A percentile compares a stretch with the other conserved stretches of the same genome.
phyloP scores from a whole-genome alignment of 768 basidiomycete genomes.

The Mycena venus region DNA sequence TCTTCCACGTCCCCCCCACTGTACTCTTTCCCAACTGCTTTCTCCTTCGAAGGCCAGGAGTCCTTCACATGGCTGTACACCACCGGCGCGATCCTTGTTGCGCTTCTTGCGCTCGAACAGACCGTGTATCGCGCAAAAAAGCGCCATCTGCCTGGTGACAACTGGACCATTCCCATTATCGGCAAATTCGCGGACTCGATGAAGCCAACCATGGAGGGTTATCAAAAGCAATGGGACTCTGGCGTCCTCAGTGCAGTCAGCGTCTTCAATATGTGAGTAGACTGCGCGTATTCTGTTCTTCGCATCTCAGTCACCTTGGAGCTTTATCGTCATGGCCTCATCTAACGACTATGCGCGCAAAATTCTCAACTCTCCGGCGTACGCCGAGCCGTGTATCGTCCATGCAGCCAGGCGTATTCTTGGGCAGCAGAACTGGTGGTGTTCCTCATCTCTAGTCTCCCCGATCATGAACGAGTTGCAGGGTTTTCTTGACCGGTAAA shows the following conservation, averaged over 20 bases:
- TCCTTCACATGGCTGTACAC: constrained; percentile 78
- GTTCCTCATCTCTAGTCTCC: background rate
- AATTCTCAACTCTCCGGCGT: constrained; percentile 93
- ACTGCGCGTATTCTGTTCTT: background rate
- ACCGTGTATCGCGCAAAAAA: constrained; percentile 92
- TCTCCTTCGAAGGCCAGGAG: constrained; percentile 60
- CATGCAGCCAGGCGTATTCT: constrained; percentile 91
- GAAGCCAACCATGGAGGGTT: constrained; percentile 91
- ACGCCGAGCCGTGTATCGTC: constrained; percentile 97
- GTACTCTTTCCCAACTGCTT: constrained; percentile 53
- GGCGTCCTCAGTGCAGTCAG: constrained; percentile 91
- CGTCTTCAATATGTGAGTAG: constrained; percentile 97
- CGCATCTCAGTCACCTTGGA: constrained; percentile 48
- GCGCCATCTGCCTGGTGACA: constrained; percentile 84
- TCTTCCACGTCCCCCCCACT: constrained; percentile 47
- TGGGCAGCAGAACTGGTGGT: constrained; percentile 87
- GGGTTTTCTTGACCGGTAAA: constrained; percentile 98
- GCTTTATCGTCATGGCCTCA: constrained; percentile 99
- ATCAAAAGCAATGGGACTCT: constrained; percentile 93
- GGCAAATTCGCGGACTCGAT: constrained; percentile 96
- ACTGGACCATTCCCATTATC: constrained; percentile 97
- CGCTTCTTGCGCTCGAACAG: constrained; percentile 90
- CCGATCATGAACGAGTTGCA: constrained; percentile 43
- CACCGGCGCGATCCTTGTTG: constrained; percentile 73
- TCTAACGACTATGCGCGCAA: constrained; percentile 94